Percentiles rank a stretch among this genome's conserved stretches.
Evolutionary conservation across 345 rosid species (phyloP).

Genomic region (Salix caprea): DNA sequence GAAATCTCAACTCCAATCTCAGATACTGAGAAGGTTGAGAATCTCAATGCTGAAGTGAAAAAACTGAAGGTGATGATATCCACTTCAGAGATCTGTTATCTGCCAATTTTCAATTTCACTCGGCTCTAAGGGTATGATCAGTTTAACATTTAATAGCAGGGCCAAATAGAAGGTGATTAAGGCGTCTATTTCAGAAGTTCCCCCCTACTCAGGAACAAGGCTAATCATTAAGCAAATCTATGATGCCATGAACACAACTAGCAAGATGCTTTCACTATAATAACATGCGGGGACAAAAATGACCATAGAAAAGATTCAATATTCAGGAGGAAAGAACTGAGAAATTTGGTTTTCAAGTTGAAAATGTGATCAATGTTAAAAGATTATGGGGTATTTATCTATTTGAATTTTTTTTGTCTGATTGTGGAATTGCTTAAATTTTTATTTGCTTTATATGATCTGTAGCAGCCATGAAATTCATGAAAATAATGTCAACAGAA

Average conservation of each 20-base stretch:
- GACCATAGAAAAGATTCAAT: background rate
- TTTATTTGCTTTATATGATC: no score
- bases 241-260: no score
- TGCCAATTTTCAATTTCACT: no score
- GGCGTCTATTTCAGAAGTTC: background rate
- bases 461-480: background rate
- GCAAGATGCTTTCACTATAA: background rate
- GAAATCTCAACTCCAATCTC: constrained; percentile 31
- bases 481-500: background rate
- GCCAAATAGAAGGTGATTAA: background rate
- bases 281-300: background rate
- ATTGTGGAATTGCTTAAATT: background rate
- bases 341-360: background rate
- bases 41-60: constrained; percentile 50
- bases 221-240: background rate
- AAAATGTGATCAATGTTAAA: background rate
- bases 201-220: background rate
- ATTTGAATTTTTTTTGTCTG: background rate
- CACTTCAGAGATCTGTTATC: no score
- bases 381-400: background rate
- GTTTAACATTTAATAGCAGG: background rate
- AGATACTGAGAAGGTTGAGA: constrained; percentile 40
- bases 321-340: background rate
- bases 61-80: constrained; percentile 54
- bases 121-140: no score